These are phyloP conservation scores for Grosmannia huntii DNA, from an alignment of 2,329 filamentous ascomycete genomes.

Conservation along the genomic window DNA sequence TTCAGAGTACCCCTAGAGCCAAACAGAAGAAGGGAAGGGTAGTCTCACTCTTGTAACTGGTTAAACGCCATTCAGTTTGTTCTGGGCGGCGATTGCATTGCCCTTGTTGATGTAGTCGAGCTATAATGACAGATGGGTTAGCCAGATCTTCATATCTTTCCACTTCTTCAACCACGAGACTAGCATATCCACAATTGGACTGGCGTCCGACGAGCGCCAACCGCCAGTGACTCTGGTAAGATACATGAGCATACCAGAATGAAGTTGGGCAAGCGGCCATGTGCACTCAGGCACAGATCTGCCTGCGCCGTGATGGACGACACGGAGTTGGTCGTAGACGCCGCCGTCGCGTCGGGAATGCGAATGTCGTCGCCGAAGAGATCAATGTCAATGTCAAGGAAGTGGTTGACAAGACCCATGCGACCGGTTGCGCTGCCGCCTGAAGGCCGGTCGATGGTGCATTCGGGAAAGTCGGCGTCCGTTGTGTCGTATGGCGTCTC, in stretches of 20 bases:
- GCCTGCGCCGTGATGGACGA: slow-evolving; percentile 30
- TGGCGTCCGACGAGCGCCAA: too few species aligned
- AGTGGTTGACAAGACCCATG: slow-evolving; percentile 49
- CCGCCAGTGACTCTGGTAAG: too few species aligned
- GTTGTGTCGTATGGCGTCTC: slow-evolving; percentile 60
- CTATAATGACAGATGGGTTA: neutral
- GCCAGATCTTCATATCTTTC: neutral
- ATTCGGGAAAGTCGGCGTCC: slow-evolving; percentile 46
- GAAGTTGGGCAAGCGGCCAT: slow-evolving; percentile 23
- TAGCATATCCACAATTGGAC: too few species aligned
- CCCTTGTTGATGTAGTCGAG: slow-evolving; percentile 12
- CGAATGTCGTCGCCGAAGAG: slow-evolving; percentile 16
- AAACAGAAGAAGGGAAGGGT: too few species aligned
- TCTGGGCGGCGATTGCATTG: slow-evolving; percentile 8
- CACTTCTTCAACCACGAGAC: neutral
- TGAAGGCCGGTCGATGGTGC: slow-evolving; percentile 49
- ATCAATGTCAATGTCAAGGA: slow-evolving; percentile 35
- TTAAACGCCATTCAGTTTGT: slow-evolving; percentile 9
- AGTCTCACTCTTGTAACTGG: neutral
- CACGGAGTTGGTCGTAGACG: slow-evolving; percentile 33
- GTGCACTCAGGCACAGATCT: slow-evolving; percentile 18
- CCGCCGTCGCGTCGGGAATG: slow-evolving; percentile 17
- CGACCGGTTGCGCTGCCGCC: slow-evolving; percentile 23
- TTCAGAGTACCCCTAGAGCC: neutral
- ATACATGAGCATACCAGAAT: slow-evolving; percentile 13